Base-by-base conservation (phyloP, 805 yeast species). In the Metschnikowia colocasiae region DNA sequence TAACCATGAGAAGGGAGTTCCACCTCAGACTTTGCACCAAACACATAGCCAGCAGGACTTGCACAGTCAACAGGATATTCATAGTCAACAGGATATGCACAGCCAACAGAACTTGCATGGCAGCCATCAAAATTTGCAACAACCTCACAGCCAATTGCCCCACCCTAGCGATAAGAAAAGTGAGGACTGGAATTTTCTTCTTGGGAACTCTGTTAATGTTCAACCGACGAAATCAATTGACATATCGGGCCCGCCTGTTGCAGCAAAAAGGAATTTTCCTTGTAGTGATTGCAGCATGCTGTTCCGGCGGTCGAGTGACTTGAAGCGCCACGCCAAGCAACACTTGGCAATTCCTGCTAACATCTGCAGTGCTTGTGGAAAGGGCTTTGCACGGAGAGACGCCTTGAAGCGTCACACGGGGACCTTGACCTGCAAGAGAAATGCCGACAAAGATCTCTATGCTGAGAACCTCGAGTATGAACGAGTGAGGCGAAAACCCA, bases 341-440 rank as follows among this genome's bases (percentile, higher is more conserved):
- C 95, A 86, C 64, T 65, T 83, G 40, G 74, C 81, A 20, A 79
- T 83, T 1, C 78, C 87, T 7, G 91, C 92, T 1, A 83, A 87
- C 59, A 80, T 85, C 40, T 86, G 95, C 64, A 80, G 83, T 5
- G 66, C 73, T 15, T 86, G 95, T 68, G 88, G 87, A 31, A 86
- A 86, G 59, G 91, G 94, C 0, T 86, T 86, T 73, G 92, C 94
- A 1, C 69, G 95, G 40, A 85, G 84, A 57, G 95, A 86, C 65
- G 94, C 94, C 0, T 69, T 86, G 56, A 86, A 85, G 60, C 71
- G 95, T 55, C 95, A 86, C 62, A 71, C 73, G 46, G 85, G 84
- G 43, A 86, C 95, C 0, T 66, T 83, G 51, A 86, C 94, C 0
- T 86, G 95, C 68, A 79, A 78, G 53, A 61, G 94, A 46, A 86